Base-by-base conservation (phyloP, 2,329 filamentous ascomycete species). In the Domatiomyces catenatus region DNA sequence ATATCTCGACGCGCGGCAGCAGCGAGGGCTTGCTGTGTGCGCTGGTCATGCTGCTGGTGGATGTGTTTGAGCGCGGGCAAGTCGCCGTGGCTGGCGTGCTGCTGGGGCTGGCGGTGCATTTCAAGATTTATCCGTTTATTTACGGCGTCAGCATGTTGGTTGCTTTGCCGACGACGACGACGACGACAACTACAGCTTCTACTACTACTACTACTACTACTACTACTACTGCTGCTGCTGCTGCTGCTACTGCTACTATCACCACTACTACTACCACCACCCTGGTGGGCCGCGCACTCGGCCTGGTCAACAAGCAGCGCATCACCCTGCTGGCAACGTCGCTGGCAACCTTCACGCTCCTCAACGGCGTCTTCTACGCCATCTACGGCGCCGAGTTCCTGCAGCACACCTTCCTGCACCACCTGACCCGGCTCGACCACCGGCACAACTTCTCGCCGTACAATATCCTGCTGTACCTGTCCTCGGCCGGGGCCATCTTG, bases 121-220 rank as follows among this genome's bases (percentile, higher is more conserved):
- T 98, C 70, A 98, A 98, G 74, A 96, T 98, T 54, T 98, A 98
- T 62, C 92, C 92, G 0, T 94, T 96, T 66, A 86, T 98, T 53
- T 98, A 98, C 66, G 90, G 86, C 1, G 79, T 82, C 2, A 69
- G 67, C 8, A 65, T 70, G 42, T 48, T 72, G 10, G 71, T 69
- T 69, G 68, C 66, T 60, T 54, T 72, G 49, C 59, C 66, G 57
- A 55, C 26, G 5, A 67, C 61, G 6, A 24, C 22, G 22, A 24
- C 22, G 6, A 6, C 22, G 3, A 24, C 22, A 24, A 51, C 52
- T 8, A 49, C 51, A 32, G 52, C 26, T 17, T 15, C 52, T 20
- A 26, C 49, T 18, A 24, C 22, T 24, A 3, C 22, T 24, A 22
- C 24, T 20, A 28, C 51, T 18, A 39, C 45, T n/a, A 32, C 50